Conservation (phyloP, 805 yeast genomes). For the Wickerhamomyces strasburgensis region DNA sequence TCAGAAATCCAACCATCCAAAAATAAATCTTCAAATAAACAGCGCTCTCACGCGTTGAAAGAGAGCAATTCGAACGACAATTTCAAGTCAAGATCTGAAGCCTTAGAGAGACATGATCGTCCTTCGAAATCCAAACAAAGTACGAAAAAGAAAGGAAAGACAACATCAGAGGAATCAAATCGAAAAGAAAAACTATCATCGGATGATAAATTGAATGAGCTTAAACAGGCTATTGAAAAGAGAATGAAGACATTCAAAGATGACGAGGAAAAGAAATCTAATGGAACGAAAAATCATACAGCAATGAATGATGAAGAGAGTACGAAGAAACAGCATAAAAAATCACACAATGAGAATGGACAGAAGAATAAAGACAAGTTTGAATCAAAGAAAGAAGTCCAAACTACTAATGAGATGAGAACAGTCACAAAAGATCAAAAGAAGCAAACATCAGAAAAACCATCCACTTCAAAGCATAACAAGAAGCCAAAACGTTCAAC, state of each 20-base stretch:
- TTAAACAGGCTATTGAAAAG: too few species aligned
- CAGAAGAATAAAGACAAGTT: background rate
- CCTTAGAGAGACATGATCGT: too few species aligned
- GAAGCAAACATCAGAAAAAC: background rate
- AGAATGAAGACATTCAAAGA: too few species aligned
- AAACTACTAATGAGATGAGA: background rate
- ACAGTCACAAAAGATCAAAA: background rate
- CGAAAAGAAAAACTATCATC: background rate
- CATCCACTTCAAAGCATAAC: background rate
- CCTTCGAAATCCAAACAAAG: background rate
- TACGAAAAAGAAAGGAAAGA: conserved; percentile 1
- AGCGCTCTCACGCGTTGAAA: too few species aligned
- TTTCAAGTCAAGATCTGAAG: conserved; percentile 2
- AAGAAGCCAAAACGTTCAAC: too few species aligned
- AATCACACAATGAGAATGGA: too few species aligned
- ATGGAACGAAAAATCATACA: too few species aligned
- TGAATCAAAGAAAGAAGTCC: background rate
- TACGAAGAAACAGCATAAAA: background rate
- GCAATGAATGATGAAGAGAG: background rate
- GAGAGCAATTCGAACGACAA: too few species aligned
- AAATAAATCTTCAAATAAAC: too few species aligned
- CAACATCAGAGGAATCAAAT: background rate
- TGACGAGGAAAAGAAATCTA: too few species aligned
- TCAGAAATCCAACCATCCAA: too few species aligned
- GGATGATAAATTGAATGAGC: background rate